Percentiles rank a stretch among this genome's conserved stretches.
These are phyloP conservation scores for Populus trichocarpa DNA, from an alignment of 441 rosid species.

Conservation along the genomic window DNA sequence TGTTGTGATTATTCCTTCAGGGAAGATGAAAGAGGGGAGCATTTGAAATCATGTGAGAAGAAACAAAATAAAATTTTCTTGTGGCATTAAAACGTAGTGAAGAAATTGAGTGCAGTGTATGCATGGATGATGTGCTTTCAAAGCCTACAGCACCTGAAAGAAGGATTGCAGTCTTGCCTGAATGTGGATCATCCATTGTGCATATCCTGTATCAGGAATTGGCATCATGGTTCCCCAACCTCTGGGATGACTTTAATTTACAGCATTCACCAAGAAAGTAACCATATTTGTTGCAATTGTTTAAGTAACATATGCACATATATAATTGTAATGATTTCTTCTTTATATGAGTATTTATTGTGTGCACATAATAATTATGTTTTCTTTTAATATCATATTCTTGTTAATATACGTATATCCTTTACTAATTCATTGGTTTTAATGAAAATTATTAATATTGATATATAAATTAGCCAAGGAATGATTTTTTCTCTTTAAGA, in stretches of 20 bases:
- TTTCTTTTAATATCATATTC: too few relatives aligned
- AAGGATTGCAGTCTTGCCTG: slow-evolving; percentile 71
- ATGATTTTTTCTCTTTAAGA: too few relatives aligned
- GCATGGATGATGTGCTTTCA: slow-evolving; percentile 68
- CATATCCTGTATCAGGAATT: slow-evolving; percentile 75
- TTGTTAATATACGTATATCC: too few relatives aligned
- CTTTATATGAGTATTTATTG: too few relatives aligned
- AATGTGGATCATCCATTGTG: slow-evolving; percentile 89
- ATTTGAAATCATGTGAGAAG: slow-evolving; percentile 52
- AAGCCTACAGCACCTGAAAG: slow-evolving; percentile 71
- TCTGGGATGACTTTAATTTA: slow-evolving; percentile 51
- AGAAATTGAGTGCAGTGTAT: slow-evolving; percentile 58
- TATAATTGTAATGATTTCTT: too few relatives aligned
- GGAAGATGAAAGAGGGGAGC: slow-evolving; percentile 69
- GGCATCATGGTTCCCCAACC: slow-evolving; percentile 78
- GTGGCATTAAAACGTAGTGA: slow-evolving; percentile 47
- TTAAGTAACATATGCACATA: too few relatives aligned
- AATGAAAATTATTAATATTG: too few relatives aligned
- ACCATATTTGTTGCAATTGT: too few relatives aligned
- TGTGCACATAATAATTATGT: too few relatives aligned
- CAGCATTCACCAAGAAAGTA: too few relatives aligned
- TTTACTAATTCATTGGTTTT: too few relatives aligned
- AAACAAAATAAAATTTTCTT: slow-evolving; percentile 41
- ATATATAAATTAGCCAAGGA: too few relatives aligned
- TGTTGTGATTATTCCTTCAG: slow-evolving; percentile 48